phyloP scores from a whole-genome alignment of 257 asterid genomes.

The Ilex asprella region DNA sequence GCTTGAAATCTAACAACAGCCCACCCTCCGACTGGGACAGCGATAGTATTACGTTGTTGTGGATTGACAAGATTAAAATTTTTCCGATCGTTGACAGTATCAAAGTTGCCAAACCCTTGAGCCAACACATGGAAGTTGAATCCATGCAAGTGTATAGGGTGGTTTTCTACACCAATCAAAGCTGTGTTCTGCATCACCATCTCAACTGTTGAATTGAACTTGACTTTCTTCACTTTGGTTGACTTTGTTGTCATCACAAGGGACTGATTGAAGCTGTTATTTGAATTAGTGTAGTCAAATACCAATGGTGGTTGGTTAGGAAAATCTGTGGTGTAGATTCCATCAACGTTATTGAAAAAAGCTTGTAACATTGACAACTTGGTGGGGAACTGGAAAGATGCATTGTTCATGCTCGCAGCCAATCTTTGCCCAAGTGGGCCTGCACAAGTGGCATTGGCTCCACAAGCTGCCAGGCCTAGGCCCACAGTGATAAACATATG shows the following conservation, averaged over 20 bases:
- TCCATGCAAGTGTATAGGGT: constrained; percentile 17
- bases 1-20: not conserved
- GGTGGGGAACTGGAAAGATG: constrained; percentile 3
- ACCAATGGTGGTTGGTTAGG: constrained; percentile 1
- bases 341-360: constrained; percentile 1
- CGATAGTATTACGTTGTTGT: not conserved
- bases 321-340: constrained; percentile 12
- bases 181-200: constrained; percentile 17
- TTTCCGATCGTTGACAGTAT: not conserved
- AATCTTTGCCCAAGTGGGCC: constrained; percentile 3
- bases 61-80: constrained; percentile 5
- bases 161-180: not conserved
- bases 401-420: constrained; percentile 11
- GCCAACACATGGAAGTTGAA: constrained; percentile 11
- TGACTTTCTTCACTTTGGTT: constrained; percentile 8
- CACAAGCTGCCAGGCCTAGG: not conserved
- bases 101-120: constrained; percentile 16
- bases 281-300: constrained; percentile 9
- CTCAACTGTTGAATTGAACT: constrained; percentile 12
- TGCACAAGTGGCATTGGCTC: not conserved
- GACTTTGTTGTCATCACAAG: constrained; percentile 3
- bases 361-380: constrained; percentile 10
- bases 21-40: constrained; percentile 3
- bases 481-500: constrained; percentile 8
- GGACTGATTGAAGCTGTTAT: not conserved